phyloP scores from a whole-genome alignment of 1,139 yeast species.

The Yamadazyma epiphylla region DNA sequence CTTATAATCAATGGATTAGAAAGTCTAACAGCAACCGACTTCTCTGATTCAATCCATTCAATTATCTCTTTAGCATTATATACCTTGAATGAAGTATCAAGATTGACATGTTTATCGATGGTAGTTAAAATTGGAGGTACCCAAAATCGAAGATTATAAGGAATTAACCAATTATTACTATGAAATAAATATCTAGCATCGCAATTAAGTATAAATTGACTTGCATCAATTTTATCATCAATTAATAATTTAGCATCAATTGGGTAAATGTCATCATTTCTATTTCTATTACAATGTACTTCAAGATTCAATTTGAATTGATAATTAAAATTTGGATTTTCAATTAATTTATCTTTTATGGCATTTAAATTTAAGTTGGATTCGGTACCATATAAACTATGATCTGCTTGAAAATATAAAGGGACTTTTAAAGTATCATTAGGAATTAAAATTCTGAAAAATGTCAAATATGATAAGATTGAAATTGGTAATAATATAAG shows the following conservation, averaged over 20 bases:
- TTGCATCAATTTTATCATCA: not conserved
- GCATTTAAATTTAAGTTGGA: not conserved
- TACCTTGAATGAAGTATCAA: conserved; percentile 8
- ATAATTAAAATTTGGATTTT: conserved; percentile 13
- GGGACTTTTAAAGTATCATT: conserved; percentile 13
- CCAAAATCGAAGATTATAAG: conserved; percentile 35
- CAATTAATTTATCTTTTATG: conserved; percentile 1
- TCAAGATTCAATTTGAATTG: conserved; percentile 12
- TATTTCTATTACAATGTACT: conserved; percentile 14
- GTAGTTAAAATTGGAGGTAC: conserved; percentile 32
- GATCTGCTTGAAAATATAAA: conserved; percentile 5
- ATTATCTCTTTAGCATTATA: conserved; percentile 3
- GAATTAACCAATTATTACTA: conserved; percentile 28
- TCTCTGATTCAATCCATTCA: not conserved
- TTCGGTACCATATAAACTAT: not conserved
- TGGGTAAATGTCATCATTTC: conserved; percentile 15
- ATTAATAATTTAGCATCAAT: conserved; percentile 3
- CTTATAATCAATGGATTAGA: conserved; percentile 8
- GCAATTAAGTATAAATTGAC: conserved; percentile 24
- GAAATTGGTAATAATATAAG: conserved; percentile 23
- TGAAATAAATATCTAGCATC: conserved; percentile 26
- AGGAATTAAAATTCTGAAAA: conserved; percentile 23
- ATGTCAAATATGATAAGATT: conserved; percentile 21
- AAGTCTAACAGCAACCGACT: conserved; percentile 1
- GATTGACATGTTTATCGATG: conserved; percentile 14